phyloP scores from a whole-genome alignment of 768 basidiomycete species.

The Cytidiella melzeri region DNA sequence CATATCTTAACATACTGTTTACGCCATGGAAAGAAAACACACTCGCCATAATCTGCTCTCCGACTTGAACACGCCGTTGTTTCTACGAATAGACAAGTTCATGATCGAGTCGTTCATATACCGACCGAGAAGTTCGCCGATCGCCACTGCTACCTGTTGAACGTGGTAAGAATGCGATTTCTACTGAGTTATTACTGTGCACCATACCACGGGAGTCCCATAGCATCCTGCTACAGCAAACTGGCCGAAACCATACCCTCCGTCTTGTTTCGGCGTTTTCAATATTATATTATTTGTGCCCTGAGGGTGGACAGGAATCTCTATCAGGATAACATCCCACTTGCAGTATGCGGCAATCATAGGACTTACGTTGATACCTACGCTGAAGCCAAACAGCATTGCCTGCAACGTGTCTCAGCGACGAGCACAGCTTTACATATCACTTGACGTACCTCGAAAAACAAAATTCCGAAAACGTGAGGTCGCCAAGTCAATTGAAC shows the following conservation, averaged over 20 bases:
- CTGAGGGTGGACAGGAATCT: conserved; percentile 24
- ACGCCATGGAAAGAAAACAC: not conserved
- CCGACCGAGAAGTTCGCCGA: conserved; percentile 47
- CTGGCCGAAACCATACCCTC: conserved; percentile 47
- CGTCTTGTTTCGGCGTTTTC: conserved; percentile 43
- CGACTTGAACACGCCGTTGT: conserved; percentile 47
- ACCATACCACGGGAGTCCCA: conserved; percentile 24
- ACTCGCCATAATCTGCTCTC: conserved; percentile 53
- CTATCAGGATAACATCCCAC: not conserved
- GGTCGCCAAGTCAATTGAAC: conserved; percentile 60
- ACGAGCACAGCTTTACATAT: not conserved
- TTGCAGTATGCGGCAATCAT: not conserved
- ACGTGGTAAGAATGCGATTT: no score
- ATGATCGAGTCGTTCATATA: conserved; percentile 48
- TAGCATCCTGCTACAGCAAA: conserved; percentile 49
- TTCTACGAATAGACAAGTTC: conserved; percentile 35
- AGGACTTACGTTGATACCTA: conserved; percentile 49
- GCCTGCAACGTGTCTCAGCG: conserved; percentile 28
- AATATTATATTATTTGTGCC: conserved; percentile 64
- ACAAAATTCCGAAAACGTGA: conserved; percentile 43
- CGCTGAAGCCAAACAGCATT: conserved; percentile 55
- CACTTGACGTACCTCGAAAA: conserved; percentile 40
- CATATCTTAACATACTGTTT: not conserved
- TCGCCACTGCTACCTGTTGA: conserved; percentile 40
- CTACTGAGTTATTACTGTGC: no score